These are phyloP conservation scores for Pseudogymnoascus sp. DNA, from an alignment of 2,329 filamentous ascomycete genomes.

Conservation along the genomic window DNA sequence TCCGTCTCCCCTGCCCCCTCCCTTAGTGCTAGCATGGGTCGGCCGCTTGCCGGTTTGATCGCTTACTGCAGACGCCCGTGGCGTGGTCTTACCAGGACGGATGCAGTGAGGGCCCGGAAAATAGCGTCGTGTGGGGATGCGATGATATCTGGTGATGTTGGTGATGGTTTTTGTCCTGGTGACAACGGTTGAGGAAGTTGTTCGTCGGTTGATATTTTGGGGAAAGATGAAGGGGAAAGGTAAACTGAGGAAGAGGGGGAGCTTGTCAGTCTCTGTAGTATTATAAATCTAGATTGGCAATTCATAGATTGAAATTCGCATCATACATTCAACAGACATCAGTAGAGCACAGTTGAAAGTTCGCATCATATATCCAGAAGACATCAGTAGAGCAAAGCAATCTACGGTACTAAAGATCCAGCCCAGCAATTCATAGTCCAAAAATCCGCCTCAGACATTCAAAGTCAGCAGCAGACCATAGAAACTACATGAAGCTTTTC, in stretches of 20 bases:
- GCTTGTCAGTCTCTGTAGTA: neutral
- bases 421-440: neutral
- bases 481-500: neutral
- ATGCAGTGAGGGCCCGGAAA: neutral
- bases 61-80: slow-evolving; percentile 1
- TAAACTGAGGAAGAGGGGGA: neutral
- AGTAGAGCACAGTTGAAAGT: neutral
- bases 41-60: slow-evolving; percentile 4
- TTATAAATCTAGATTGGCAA: neutral
- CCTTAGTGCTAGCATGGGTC: neutral
- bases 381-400: neutral
- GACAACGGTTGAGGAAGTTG: neutral
- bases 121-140: slow-evolving; percentile 2
- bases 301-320: neutral
- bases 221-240: neutral
- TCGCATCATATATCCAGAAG: no score
- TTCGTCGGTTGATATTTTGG: neutral
- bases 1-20: neutral
- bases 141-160: neutral
- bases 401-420: neutral
- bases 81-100: neutral
- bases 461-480: neutral
- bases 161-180: neutral
- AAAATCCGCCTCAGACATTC: neutral
- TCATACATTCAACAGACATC: neutral